These are phyloP conservation scores for Suillus clintonianus DNA, from an alignment of 768 basidiomycete genomes.

Conservation along the genomic window DNA sequence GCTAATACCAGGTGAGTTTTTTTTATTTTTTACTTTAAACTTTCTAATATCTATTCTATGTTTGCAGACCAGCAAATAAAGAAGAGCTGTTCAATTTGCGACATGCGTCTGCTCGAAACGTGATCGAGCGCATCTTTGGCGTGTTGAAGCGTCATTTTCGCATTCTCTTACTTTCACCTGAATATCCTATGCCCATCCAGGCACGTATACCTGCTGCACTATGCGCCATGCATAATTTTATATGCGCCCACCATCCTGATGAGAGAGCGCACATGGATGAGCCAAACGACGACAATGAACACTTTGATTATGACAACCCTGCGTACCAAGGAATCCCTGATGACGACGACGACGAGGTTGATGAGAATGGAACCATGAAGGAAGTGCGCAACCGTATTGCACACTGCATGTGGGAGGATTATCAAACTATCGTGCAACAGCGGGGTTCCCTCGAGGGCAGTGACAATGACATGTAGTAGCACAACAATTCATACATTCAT, in stretches of 20 bases:
- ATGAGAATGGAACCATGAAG: no score
- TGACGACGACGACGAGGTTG: no score
- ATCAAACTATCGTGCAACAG: no score
- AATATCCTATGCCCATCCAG: conserved; percentile 21
- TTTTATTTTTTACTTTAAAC: no score
- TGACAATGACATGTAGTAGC: no score
- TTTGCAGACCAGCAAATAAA: not conserved
- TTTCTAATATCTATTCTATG: conserved; percentile 15
- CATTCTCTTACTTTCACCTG: conserved; percentile 14
- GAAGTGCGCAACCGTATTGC: no score
- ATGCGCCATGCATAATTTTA: conserved; percentile 28
- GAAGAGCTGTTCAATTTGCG: conserved; percentile 1
- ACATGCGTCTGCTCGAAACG: not conserved
- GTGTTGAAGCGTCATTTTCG: conserved; percentile 31
- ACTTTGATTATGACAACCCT: no score
- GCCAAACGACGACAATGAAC: no score
- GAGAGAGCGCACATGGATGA: not conserved
- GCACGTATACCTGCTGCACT: conserved; percentile 20
- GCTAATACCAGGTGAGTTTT: not conserved
- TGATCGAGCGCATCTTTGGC: conserved; percentile 34
- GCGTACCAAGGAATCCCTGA: no score
- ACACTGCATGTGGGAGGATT: no score
- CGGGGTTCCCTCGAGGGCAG: no score
- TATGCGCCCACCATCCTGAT: conserved; percentile 10
- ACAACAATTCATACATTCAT: no score